Percentiles rank a stretch among this genome's conserved stretches.
phyloP scores from a whole-genome alignment of 1,139 yeast genomes.

The Meyerozyma smithsonii region DNA sequence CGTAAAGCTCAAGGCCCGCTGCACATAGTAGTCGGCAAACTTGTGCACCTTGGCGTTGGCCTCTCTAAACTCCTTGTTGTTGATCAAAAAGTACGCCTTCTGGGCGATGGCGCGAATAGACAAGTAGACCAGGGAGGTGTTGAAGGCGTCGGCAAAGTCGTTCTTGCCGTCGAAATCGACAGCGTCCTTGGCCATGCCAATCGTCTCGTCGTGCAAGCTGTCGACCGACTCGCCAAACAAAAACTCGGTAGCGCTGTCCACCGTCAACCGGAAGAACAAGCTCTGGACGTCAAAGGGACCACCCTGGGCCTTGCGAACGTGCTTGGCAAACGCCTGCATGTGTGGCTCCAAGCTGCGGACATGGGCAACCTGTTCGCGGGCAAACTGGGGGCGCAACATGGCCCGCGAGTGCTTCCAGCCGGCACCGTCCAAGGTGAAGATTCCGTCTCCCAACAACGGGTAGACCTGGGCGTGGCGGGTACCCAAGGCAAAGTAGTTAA shows the following conservation, averaged over 20 bases:
- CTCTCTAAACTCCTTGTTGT: conserved; percentile 27
- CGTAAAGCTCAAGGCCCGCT: conserved; percentile 13
- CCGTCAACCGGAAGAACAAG: conserved; percentile 45
- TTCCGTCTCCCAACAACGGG: conserved; percentile 53
- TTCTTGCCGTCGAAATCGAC: conserved; percentile 20
- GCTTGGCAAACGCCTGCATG: conserved; percentile 32
- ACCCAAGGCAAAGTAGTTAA: conserved; percentile 50
- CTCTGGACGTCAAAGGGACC: conserved; percentile 41
- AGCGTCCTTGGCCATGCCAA: conserved; percentile 13
- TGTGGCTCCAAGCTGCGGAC: conserved; percentile 46
- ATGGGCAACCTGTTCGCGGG: conserved; percentile 51
- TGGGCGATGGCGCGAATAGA: conserved; percentile 35
- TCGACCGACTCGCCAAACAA: conserved; percentile 52
- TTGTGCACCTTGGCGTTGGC: conserved; percentile 18
- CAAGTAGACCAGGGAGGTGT: conserved; percentile 32
- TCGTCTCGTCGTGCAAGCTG: conserved; percentile 27
- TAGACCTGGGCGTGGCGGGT: conserved; percentile 37
- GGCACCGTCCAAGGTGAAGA: conserved; percentile 50
- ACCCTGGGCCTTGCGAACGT: conserved; percentile 21
- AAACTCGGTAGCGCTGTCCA: conserved; percentile 57
- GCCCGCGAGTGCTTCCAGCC: conserved; percentile 59
- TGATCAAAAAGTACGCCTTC: conserved; percentile 28
- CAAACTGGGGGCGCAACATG: conserved; percentile 56
- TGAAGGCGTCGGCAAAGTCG: conserved; percentile 29
- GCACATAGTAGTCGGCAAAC: conserved; percentile 31